Base-by-base conservation (phyloP, 2,329 filamentous ascomycete genomes). In the Cladophialophora chaetospira region DNA sequence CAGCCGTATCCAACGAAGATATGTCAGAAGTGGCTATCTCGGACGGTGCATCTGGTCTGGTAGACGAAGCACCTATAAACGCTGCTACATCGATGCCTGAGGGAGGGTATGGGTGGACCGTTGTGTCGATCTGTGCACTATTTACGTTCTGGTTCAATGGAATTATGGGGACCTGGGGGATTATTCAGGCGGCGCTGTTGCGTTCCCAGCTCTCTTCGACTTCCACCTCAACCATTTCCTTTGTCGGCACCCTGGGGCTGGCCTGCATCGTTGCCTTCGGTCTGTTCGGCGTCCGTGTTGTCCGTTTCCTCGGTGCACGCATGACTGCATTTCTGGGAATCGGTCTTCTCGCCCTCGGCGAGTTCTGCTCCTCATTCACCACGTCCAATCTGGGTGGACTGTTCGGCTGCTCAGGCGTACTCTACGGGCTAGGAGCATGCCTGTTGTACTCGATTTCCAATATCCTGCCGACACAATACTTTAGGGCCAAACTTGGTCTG, bases 91-190 rank as follows among this genome's bases (percentile, higher is more conserved):
- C 73, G 25, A 75, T 74, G 0, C 81, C 81, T 0, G 80, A 83
- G 44, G 81, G 81, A 25, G 81, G 80, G 21, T 82, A 83, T 64
- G 81, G 80, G 58, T 84, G 81, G 81, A 72, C 77, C 11, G 73
- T 85, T 5, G 78, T 86, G 21, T 70, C 69, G 2, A 74, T 73
- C 28, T 82, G 79, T 62, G 75, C 77, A 2, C 65, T 81, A 1
- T 64, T 84, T 9, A 75, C 78, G 1, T 86, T 81, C 73, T 83
- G 80, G 81, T 75, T 79, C 49, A 76, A 81, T 46, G 83, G 82
- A 48, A 81, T 77, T 0, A 75, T 75, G 5, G 84, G 83, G 65
- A 77, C 76, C 60, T 87, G 83, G 82, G 84, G 83, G 21, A 76
- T 87, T 0, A 71, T 86, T 44, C 84, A 87, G 68, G 75, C 75